Base-by-base conservation (phyloP, 1,139 yeast species). In the Saccharomycopsis crataegensis region DNA sequence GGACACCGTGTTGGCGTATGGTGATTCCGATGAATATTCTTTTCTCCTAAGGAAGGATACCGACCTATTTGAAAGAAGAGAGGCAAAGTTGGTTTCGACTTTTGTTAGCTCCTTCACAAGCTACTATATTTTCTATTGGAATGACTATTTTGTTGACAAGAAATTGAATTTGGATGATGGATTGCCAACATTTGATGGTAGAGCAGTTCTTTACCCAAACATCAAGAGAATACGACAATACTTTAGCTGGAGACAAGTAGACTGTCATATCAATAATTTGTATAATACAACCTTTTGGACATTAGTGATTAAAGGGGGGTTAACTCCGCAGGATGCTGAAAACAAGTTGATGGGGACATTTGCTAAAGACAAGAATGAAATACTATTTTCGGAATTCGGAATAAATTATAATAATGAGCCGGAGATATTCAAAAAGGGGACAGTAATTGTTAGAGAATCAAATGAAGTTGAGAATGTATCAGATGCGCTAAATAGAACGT, bases 211-310 rank as follows among this genome's bases (percentile, higher is more conserved):
- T 1, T 93, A 93, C 62, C 99, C 99, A 0, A 79, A 77, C 54
- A 61, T 71, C 33, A 63, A 71, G 8, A 71, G 75, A 1, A 74
- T 91, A 1, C 73, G 87, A 53, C 98, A 93, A 66, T 94, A 94
- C 65, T 78, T 94, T 59, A 72, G 86, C 54, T 94, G 99, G 99
- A 75, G 99, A 61, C 98, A 89, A 65, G 99, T 86, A 1, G 99
- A 93, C 65, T 93, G 99, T 55, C 99, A 93, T 68, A 93, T 93
- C 55, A 93, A 93, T 66, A 93, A 93, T 65, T 70, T 94, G 58
- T 94, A 91, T 72, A 93, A 93, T 64, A 94, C 99, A 0, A 74
- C 90, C 0, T 94, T 93, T 65, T 93, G 99, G 99, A 75, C 82
- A 7, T 73, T 94, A 62, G 94, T 93, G 0, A 67, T 73, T 36